phyloP scores from a whole-genome alignment of 495 filamentous ascomycete genomes.

The Mycothermus thermophilus region DNA sequence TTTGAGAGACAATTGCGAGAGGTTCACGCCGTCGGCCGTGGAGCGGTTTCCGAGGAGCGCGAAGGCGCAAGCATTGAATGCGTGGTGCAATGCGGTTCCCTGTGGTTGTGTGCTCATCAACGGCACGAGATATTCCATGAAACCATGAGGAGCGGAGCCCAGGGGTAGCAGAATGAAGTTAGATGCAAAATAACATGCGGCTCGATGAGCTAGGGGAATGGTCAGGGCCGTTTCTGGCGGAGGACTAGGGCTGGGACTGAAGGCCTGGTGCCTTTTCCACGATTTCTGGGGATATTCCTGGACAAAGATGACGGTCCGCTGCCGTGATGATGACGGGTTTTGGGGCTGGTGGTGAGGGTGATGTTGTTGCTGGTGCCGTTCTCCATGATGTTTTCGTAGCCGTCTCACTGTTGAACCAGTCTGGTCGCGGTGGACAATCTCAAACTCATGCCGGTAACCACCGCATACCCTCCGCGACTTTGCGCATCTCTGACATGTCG shows the following conservation, averaged over 20 bases:
- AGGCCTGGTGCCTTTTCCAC: no score
- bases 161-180: conserved; percentile 42
- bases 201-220: conserved; percentile 33
- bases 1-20: conserved; percentile 24
- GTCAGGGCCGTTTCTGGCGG: conserved; percentile 7
- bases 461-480: conserved; percentile 53
- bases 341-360: no score
- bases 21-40: conserved; percentile 20
- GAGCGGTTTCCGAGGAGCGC: conserved; percentile 34
- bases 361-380: no score
- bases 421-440: conserved; percentile 54
- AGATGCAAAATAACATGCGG: conserved; percentile 38
- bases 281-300: conserved; percentile 4
- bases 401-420: conserved; percentile 43
- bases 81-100: conserved; percentile 37
- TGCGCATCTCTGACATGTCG: conserved; percentile 51
- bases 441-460: conserved; percentile 52
- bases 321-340: not conserved
- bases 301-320: conserved; percentile 3
- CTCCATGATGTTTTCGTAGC: no score
- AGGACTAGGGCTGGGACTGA: conserved; percentile 3
- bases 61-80: conserved; percentile 47
- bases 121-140: conserved; percentile 43
- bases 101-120: conserved; percentile 33
- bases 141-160: conserved; percentile 28